A percentile compares a stretch with the other conserved stretches of the same genome.
phyloP scores from a whole-genome alignment of 768 basidiomycete species.

The Trametes cingulata region DNA sequence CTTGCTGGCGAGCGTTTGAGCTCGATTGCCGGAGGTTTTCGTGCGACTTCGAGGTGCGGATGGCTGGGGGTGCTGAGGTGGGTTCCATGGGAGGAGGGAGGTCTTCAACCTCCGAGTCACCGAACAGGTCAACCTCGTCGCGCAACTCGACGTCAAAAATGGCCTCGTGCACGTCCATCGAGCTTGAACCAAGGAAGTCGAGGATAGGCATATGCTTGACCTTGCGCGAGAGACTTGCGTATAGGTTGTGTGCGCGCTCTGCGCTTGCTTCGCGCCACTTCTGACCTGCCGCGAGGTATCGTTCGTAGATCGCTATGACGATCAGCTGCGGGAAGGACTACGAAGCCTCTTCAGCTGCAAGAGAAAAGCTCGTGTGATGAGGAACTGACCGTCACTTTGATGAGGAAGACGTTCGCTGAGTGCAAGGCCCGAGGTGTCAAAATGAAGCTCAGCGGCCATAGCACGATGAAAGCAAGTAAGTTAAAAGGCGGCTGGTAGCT shows the following conservation, averaged over 20 bases:
- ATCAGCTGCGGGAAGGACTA: constrained; percentile 79
- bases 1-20: background rate
- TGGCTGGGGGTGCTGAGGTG: constrained; percentile 11
- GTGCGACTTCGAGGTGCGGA: constrained; percentile 15
- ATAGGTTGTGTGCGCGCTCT: constrained; percentile 55
- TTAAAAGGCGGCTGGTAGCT: constrained; percentile 93
- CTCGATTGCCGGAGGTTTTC: constrained; percentile 9
- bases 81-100: constrained; percentile 5
- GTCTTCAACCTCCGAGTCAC: constrained; percentile 49
- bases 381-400: constrained; percentile 67
- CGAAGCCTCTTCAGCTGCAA: background rate
- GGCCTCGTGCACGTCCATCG: constrained; percentile 70
- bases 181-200: constrained; percentile 72
- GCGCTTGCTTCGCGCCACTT: constrained; percentile 52
- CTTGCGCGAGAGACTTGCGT: constrained; percentile 65
- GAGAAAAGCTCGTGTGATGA: background rate
- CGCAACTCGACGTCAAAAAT: constrained; percentile 72
- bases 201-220: constrained; percentile 75
- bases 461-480: constrained; percentile 72
- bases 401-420: constrained; percentile 80
- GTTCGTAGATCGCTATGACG: constrained; percentile 77
- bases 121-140: constrained; percentile 50
- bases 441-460: constrained; percentile 78
- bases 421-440: constrained; percentile 80
- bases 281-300: constrained; percentile 57